Base-by-base conservation (phyloP, 768 basidiomycete species). In the Pleurotus pulmonarius region DNA sequence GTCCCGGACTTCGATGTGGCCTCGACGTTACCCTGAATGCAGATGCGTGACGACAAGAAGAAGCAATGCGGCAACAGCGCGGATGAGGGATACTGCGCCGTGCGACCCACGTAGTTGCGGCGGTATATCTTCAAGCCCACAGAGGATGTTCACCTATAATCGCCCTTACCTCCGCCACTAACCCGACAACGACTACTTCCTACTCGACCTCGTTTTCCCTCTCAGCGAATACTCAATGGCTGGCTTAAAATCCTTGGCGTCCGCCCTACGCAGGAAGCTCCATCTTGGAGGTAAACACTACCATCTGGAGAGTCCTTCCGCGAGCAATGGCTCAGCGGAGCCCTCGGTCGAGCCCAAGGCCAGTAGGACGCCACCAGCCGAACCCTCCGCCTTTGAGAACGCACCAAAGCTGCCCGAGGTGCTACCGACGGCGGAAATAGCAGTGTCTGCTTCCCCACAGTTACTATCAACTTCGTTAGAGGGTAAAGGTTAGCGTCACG, bases 251-350 rank as follows among this genome's bases (percentile, higher is more conserved):
- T 49, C 48, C 25, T 49, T 49, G 25, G 48, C 48, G 7, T 26
- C 48, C 25, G n/a, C 48, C 9, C 25, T 49, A 15, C 48, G 48
- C 25, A 49, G 25, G 26, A 49, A 49, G 26, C 48, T 49, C 48
- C 48, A 49, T 49, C 20, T 49, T 24, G 48, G 48, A n/a, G 48
- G 48, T 49, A 20, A 12, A 15, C 29, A 34, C 8, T 34, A 8
- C 29, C 48, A 49, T 49, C 34, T 9, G 15, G 3, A 12, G 16
- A 11, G 8, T 24, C 15, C 22, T 12, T 24, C 20, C 11, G n/a
- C 48, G n/a, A 34, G 26, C 29, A 26, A 49, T 15, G 11, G 15
- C 6, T 20, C 15, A 9, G 15, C 12, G 7, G 20, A 49, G 7
- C n/a, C 15, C 11, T 16, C 4, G 15, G 37, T 9, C n/a, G 20